Evolutionary conservation across 352 stramenopile genomes (phyloP).

Genomic region (Phytophthora sojae): DNA sequence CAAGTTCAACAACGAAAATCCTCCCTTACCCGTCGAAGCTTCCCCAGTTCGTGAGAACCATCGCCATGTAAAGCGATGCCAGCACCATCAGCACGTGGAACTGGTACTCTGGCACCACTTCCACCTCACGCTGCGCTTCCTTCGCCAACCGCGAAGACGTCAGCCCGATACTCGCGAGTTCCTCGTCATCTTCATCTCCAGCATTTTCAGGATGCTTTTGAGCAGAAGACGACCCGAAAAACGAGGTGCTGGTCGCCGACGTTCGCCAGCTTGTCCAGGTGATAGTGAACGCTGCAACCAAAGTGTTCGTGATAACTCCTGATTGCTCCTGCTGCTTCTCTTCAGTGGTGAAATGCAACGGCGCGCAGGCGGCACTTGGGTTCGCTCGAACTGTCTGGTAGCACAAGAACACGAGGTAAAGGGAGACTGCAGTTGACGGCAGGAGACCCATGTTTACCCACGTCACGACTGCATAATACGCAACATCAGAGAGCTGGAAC

Average conservation of each 20-base stretch:
- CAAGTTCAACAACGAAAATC: no score
- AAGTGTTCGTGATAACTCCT: slow-evolving; percentile 57
- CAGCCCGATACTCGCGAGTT: slow-evolving; percentile 42
- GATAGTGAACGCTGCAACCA: slow-evolving; percentile 65
- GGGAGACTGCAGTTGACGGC: slow-evolving; percentile 56
- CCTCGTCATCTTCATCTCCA: slow-evolving; percentile 34
- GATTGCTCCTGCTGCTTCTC: slow-evolving; percentile 48
- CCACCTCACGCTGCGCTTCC: slow-evolving; percentile 15
- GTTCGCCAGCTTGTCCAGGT: slow-evolving; percentile 79
- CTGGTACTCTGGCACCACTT: slow-evolving; percentile 67
- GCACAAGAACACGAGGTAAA: slow-evolving; percentile 75
- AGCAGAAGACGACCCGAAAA: slow-evolving; percentile 54
- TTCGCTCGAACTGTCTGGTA: slow-evolving; percentile 79
- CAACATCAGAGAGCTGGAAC: slow-evolving; percentile 9
- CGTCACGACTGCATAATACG: slow-evolving; percentile 46
- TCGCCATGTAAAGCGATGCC: slow-evolving; percentile 83
- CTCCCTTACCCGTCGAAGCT: slow-evolving; percentile 57
- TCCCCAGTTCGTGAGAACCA: slow-evolving; percentile 85
- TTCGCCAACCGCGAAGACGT: slow-evolving; percentile 18
- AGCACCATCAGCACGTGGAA: slow-evolving; percentile 82
- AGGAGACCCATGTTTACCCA: slow-evolving; percentile 74
- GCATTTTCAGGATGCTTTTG: slow-evolving; percentile 24
- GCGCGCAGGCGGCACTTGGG: slow-evolving; percentile 58
- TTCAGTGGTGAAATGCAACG: slow-evolving; percentile 32
- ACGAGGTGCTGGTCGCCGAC: slow-evolving; percentile 64